phyloP scores from a whole-genome alignment of 164 flowering plant species.

The Warburgia ugandensis region DNA sequence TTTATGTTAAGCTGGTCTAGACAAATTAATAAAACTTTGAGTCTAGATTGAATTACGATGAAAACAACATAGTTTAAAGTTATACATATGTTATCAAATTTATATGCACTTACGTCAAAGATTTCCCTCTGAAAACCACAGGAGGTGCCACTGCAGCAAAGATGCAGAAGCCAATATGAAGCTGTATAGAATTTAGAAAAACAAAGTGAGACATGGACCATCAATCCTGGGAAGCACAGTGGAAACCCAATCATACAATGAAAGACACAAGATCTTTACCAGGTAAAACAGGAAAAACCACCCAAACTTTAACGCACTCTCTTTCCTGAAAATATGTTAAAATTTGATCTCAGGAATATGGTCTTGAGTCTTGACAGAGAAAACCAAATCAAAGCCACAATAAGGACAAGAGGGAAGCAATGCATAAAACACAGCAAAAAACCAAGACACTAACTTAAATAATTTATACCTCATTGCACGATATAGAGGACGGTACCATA shows the following conservation, averaged over 20 bases:
- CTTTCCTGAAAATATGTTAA: conserved; percentile 52
- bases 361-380: too few relatives aligned
- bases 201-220: conserved; percentile 3
- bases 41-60: background rate
- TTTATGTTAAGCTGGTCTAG: too few relatives aligned
- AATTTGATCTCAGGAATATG: too few relatives aligned
- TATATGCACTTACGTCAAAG: conserved; percentile 64
- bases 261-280: conserved; percentile 26
- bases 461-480: conserved; percentile 81
- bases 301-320: conserved; percentile 81
- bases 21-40: too few relatives aligned
- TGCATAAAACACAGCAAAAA: background rate
- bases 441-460: background rate
- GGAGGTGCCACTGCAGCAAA: conserved; percentile 94
- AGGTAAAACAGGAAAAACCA: conserved; percentile 75
- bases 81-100: background rate
- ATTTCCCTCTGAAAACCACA: conserved; percentile 75
- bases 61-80: background rate
- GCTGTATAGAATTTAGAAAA: conserved; percentile 31
- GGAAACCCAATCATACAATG: background rate
- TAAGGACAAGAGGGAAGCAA: background rate
- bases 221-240: background rate
- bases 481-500: conserved; percentile 99
- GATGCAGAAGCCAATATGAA: conserved; percentile 76
- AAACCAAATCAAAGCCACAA: background rate